Base-by-base conservation (phyloP, 2,329 filamentous ascomycete species). In the Zasmidium angulare region DNA sequence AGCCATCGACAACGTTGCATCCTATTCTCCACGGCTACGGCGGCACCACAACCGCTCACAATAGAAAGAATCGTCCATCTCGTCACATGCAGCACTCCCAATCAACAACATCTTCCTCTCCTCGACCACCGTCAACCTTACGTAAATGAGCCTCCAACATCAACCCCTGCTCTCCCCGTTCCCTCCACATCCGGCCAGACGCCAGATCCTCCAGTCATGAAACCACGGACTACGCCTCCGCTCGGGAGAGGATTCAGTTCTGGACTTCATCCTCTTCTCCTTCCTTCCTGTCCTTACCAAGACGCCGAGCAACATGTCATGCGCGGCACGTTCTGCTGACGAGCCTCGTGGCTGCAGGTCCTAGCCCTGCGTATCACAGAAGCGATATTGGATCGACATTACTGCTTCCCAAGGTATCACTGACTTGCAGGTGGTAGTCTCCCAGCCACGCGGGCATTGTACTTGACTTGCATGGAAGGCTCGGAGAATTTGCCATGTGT, bases 81-180 rank as follows among this genome's bases (percentile, higher is more conserved):
- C 48, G 22, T 56, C 55, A 56, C 55, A 57, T 21, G 21, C 36
- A 11, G 24, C n/a, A n/a, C n/a, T 51, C 22, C 55, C 48, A 51
- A 57, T 52, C 55, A 57, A 22, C 22, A 50, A 23, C 49, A 19
- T 9, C 47, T 21, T 50, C 21, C 23, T 23, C 21, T 49, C 20
- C 6, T 17, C 17, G 6, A 7, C 26, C 51, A 36, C 26, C 19
- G 20, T 24, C 53, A 22, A 23, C 43, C 2, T 48, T 49, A 31
- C 17, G 46, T 49, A 48, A 55, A 23, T 7, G 9, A n/a, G 46
- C 23, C 17, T 29, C 6, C 26, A 29, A 29, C 26, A 29, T 6
- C 26, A 29, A 24, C n/a, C 43, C 53, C 46, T 48, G 43, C n/a
- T 46, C 21, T 48, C 40, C 43, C 53, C 53, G 43, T 17, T 20